These are phyloP conservation scores for Dryadomyces quercus-mongolicae DNA, from an alignment of 2,329 filamentous ascomycete species.

Conservation along the genomic window DNA sequence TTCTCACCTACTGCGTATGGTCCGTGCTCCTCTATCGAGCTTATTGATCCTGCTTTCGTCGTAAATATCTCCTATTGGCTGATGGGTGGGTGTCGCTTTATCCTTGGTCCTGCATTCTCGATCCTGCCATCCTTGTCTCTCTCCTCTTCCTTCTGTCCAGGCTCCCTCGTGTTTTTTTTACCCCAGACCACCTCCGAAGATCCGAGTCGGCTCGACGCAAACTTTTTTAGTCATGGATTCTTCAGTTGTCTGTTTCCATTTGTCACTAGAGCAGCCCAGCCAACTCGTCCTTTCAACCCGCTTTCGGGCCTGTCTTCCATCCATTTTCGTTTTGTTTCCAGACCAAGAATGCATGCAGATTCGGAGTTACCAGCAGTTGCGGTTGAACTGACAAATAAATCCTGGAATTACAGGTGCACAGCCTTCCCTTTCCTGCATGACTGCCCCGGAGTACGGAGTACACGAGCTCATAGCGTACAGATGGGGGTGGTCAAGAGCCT, in stretches of 20 bases:
- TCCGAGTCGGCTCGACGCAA: not conserved
- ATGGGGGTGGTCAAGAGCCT: no score
- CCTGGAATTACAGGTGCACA: no score
- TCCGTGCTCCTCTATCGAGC: not conserved
- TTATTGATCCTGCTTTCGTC: not conserved
- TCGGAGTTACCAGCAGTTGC: not conserved
- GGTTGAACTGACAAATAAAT: not conserved
- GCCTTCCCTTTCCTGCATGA: not conserved
- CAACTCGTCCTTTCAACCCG: no score
- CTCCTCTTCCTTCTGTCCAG: not conserved
- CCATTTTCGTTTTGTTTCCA: not conserved
- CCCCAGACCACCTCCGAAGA: constrained; percentile 1
- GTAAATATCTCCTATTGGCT: not conserved
- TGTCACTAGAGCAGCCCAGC: no score
- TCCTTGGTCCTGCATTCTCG: not conserved
- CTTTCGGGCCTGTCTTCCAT: not conserved
- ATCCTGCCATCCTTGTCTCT: no score
- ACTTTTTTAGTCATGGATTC: not conserved
- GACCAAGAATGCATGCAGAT: not conserved
- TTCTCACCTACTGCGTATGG: not conserved
- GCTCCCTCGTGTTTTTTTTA: not conserved
- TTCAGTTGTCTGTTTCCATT: no score
- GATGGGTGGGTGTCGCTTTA: not conserved
- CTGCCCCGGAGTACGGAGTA: not conserved
- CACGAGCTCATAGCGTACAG: not conserved